Evolutionary conservation across 306 rosid genomes (phyloP), one percentile per base, ranked within the genome.

Genomic region (Styphnolobium japonicum): DNA sequence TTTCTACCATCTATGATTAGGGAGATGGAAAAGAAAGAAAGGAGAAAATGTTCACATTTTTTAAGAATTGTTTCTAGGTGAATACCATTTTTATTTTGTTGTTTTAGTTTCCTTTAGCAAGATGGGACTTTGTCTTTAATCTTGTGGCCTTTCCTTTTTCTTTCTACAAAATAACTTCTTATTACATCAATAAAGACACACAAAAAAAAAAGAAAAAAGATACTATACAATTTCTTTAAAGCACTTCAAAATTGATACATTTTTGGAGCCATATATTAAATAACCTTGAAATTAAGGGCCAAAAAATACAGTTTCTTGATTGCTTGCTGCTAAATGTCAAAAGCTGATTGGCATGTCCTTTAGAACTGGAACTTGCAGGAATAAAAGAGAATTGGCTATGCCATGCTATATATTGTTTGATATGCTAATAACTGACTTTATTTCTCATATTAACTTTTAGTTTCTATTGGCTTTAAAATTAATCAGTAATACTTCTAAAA

Each of bases 391-490:
- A 56, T n/a, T 8, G 15, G 42, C 43, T 21, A 7, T 56, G 40
- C 43, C 4, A 6, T 65, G 21, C 22, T 42, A 43, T 62, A 60
- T 36, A 10, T 49, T 72, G 56, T 55, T 79, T 25, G 55, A 48
- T 42, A 68, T 60, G 33, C 45, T 67, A 29, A 71, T 42, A 15
- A 68, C 18, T 67, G 46, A 40, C 21, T 58, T 31, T n/a, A 42
- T 16, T 71, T 73, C 37, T 64, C 11, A 18, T 53, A 1, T 14
- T 29, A 19, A 39, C 34, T 23, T 60, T 61, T 58, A 43, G 48
- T 68, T 82, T 49, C 21, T 63, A 48, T 48, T 60, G 49, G 21
- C 29, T 51, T 31, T 57, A 46, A 58, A 82, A 76, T 27, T 39
- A 49, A 60, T 37, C 37, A 19, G 9, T 10, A 7, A 6, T 76